Evolutionary conservation across 2,329 filamentous ascomycete species (phyloP).

Genomic region (Pseudocercospora fijiensis): DNA sequence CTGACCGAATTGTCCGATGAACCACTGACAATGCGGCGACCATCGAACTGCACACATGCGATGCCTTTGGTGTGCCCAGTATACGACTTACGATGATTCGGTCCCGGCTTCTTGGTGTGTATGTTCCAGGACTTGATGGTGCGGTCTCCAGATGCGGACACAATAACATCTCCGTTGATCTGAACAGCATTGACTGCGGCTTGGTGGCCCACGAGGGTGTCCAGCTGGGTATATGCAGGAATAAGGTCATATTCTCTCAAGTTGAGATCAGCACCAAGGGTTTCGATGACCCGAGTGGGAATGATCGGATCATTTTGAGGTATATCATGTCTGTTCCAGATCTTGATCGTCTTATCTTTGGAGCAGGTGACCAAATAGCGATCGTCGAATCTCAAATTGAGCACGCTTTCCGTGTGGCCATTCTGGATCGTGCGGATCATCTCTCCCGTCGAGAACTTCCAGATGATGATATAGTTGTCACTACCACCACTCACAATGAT

Average conservation of each 20-base stretch:
- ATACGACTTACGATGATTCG: slow-evolving; percentile 55
- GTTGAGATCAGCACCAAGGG: slow-evolving; percentile 11
- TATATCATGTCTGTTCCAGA: slow-evolving; percentile 82
- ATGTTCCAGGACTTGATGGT: slow-evolving; percentile 95
- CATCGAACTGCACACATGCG: slow-evolving; percentile 95
- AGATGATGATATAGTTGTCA: slow-evolving; percentile 85
- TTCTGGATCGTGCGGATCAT: slow-evolving; percentile 71
- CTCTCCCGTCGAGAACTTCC: slow-evolving; percentile 88
- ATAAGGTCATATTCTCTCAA: slow-evolving; percentile 48
- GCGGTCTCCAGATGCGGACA: slow-evolving; percentile 92
- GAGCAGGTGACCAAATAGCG: slow-evolving; percentile 93
- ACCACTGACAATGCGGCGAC: slow-evolving; percentile 86
- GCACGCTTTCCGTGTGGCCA: slow-evolving; percentile 84
- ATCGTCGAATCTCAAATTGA: slow-evolving; percentile 90
- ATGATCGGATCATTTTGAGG: slow-evolving; percentile 44
- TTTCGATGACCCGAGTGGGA: slow-evolving; percentile 40
- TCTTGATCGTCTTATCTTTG: slow-evolving; percentile 94
- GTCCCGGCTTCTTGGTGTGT: slow-evolving; percentile 61
- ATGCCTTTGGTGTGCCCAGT: slow-evolving; percentile 92
- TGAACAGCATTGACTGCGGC: slow-evolving; percentile 97
- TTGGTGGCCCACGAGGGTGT: slow-evolving; percentile 75
- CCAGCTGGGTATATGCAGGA: slow-evolving; percentile 72
- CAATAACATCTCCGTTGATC: slow-evolving; percentile 78
- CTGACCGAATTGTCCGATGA: slow-evolving; percentile 96
- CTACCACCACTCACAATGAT: slow-evolving; percentile 94